A percentile compares a stretch with the other conserved stretches of the same genome.
phyloP scores from a whole-genome alignment of 202 grass and related monocot species.

The Carex arenaria region DNA sequence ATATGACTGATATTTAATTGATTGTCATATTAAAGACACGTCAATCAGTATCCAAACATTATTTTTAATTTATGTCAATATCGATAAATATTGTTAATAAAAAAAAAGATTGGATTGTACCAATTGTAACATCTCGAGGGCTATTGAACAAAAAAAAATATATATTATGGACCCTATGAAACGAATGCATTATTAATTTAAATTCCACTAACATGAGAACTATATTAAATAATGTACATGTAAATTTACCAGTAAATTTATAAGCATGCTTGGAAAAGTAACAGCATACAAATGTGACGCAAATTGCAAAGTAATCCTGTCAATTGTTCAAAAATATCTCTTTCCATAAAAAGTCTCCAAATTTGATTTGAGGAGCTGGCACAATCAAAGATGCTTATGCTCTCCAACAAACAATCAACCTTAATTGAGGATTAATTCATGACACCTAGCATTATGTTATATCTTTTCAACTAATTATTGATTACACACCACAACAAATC shows the following conservation, averaged over 20 bases:
- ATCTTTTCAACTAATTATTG: background rate
- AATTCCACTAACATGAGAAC: background rate
- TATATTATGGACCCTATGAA: background rate
- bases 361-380: conserved; percentile 1
- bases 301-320: background rate
- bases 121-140: background rate
- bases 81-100: background rate
- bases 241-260: background rate
- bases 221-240: background rate
- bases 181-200: background rate
- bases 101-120: background rate
- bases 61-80: background rate
- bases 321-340: background rate
- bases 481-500: background rate
- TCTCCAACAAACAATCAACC: conserved; percentile 2
- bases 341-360: background rate
- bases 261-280: background rate
- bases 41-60: background rate
- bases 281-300: background rate
- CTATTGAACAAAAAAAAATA: background rate
- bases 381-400: conserved; percentile 8
- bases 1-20: background rate
- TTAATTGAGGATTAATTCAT: background rate
- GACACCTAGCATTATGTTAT: background rate
- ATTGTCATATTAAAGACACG: background rate